Conservation (phyloP, 768 basidiomycete species). For the Termitomyces bulborhizus region DNA sequence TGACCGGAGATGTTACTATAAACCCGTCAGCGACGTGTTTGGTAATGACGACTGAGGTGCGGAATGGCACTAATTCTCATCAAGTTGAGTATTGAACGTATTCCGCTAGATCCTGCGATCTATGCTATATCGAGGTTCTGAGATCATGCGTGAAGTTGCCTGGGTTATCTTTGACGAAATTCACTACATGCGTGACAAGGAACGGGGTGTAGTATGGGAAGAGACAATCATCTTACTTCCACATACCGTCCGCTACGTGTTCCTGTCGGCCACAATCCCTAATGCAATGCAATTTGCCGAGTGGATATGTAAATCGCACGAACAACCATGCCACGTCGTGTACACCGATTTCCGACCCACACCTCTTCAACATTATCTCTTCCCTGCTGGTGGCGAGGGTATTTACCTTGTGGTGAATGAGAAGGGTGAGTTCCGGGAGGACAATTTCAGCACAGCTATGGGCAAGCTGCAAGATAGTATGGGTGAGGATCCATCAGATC, state of each 20-base stretch:
- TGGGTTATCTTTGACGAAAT: slow-evolving; percentile 99
- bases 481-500: slow-evolving; percentile 92
- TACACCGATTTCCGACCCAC: slow-evolving; percentile 99
- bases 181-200: slow-evolving; percentile 99
- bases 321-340: slow-evolving; percentile 98
- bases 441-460: slow-evolving; percentile 98
- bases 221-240: slow-evolving; percentile 97
- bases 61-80: not conserved
- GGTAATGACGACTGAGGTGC: slow-evolving; percentile 98
- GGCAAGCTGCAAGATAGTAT: slow-evolving; percentile 76
- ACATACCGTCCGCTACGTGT: slow-evolving; percentile 94
- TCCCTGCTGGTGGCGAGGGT: slow-evolving; percentile 94
- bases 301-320: slow-evolving; percentile 97
- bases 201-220: slow-evolving; percentile 99
- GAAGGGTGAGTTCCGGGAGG: slow-evolving; percentile 93
- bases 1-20: slow-evolving; percentile 99
- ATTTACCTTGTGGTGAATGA: slow-evolving; percentile 99
- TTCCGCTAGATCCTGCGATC: slow-evolving; percentile 82
- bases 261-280: slow-evolving; percentile 97
- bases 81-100: not conserved
- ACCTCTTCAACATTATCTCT: slow-evolving; percentile 96
- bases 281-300: slow-evolving; percentile 99
- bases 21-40: slow-evolving; percentile 95
- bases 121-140: slow-evolving; percentile 97
- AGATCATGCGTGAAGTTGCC: slow-evolving; percentile 99